phyloP scores from a whole-genome alignment of 2,329 filamentous ascomycete genomes.

The Aspergillus sp. region DNA sequence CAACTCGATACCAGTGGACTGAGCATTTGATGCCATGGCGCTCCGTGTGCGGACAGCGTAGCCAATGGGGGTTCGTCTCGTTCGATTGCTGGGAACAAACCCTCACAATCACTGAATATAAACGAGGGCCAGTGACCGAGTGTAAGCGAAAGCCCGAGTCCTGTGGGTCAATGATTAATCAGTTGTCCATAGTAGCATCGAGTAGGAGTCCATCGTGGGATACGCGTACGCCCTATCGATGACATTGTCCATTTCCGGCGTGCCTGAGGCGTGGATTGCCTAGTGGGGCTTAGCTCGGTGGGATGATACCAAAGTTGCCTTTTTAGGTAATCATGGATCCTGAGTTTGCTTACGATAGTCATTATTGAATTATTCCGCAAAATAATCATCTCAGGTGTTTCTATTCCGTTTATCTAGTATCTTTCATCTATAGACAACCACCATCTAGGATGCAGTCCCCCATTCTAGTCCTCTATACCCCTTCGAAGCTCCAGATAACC shows the following conservation, averaged over 20 bases:
- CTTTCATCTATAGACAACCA: background rate
- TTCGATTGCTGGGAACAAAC: background rate
- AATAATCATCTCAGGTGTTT: too few species aligned
- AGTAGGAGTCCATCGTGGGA: background rate
- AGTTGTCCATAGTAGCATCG: too few species aligned
- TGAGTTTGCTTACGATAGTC: too few species aligned
- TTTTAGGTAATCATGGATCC: background rate
- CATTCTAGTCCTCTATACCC: background rate
- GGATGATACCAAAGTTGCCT: background rate
- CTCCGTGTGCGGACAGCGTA: background rate
- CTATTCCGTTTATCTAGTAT: too few species aligned
- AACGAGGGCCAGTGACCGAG: too few species aligned
- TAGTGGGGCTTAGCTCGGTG: too few species aligned
- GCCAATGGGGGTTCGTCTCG: background rate
- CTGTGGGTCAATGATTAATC: too few species aligned
- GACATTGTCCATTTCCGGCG: background rate
- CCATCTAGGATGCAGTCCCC: background rate
- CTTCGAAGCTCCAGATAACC: too few species aligned
- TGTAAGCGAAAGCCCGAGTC: too few species aligned
- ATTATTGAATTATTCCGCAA: too few species aligned
- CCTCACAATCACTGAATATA: too few species aligned
- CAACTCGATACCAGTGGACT: background rate
- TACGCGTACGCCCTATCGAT: background rate
- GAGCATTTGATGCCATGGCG: background rate
- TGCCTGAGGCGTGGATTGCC: background rate